Base-by-base conservation (phyloP, 805 yeast species). In the Scheffersomyces stipitis region DNA sequence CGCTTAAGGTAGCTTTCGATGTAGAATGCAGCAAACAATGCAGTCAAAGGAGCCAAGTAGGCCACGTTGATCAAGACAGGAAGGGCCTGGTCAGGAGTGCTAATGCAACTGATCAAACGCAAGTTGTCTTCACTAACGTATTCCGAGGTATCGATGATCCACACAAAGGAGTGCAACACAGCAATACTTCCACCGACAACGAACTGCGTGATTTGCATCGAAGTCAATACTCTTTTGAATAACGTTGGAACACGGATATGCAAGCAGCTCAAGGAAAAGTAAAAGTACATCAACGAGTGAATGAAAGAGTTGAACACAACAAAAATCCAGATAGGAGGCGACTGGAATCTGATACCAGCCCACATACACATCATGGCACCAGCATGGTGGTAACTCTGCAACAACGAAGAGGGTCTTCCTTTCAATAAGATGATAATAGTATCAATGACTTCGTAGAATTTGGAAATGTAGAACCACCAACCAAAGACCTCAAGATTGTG, bases 301-400 rank as follows among this genome's bases (percentile, higher is more conserved):
- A 83, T 82, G 55, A 83, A 76, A n/a, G 87, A 81, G 68, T 83
- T 83, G 75, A 83, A 83, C 17, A 79, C 86, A 30, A 82, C 87
- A 61, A 83, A 83, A 50, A 83, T 79, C 89, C 89, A 83, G 56
- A 83, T 83, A 24, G 89, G 89, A 4, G 88, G 86, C 10, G 86
- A 74, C 34, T 75, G 76, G 59, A 65, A 83, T 39, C 88, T 66
- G 38, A 80, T 75, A 2, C 89, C 89, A 5, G 85, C 76, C 88
- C 88, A 83, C 89, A 83, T 83, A 41, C 86, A 81, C 60, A 83
- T 64, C 80, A 83, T 83, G 33, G 89, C 89, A 17, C 89, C 89
- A 4, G 88, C 76, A 57, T 83, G 89, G 56, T 83, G 89, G 61
- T 83, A 83, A 39, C 84, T 77, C 59, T 83, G 89, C 51, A 83